Evolutionary conservation across 164 flowering plant genomes (phyloP), one percentile per base, ranked within the genome.

Genomic region (Annona cherimola): DNA sequence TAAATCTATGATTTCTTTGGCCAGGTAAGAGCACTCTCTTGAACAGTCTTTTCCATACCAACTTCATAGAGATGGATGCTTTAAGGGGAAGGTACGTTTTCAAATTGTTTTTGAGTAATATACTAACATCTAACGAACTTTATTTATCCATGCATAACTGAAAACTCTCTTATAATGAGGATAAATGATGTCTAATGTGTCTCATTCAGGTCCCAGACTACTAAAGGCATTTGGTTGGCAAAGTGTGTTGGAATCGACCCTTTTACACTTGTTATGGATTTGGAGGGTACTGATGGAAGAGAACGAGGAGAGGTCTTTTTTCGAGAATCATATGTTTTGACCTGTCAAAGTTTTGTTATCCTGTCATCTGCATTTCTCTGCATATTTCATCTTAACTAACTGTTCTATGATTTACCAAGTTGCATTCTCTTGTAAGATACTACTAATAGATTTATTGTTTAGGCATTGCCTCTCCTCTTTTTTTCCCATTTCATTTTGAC

Each of bases 231-330:
- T 59, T 94, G 99, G 99, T 7, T 90, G 86, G 99, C 98, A 42
- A 85, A 71, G 67, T 90, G 96, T 81, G 86, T 79, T 72, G 96
- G 87, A 9, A 87, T 94, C 68, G 98, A 94, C 73, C 98, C 98
- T 70, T 87, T 87, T 73, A 94, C 97, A 20, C 73, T 94, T 62
- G 95, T 94, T 44, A 94, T 94, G 98, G 98, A 94, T 82, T 86
- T 94, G 83, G 98, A 94, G 86, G 98, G 98, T 61, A 90, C 97
- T 70, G 97, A 94, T 84, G 98, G 98, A 83, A 87, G 99, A 81
- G 99, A 94, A 80, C 81, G 98, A 57, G 99, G 98, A 83, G 98
- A 94, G 98, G 98, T 94, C 54, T 18, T 20, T 40, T 18, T 50
- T 41, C 64, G 3, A n/a, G 42, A 26, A 26, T 26, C 35, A 40